Percentiles rank a stretch among this genome's conserved stretches.
Evolutionary conservation across 176 grass and related monocot species (phyloP).

Genomic region (Calamus simplicifolius): DNA sequence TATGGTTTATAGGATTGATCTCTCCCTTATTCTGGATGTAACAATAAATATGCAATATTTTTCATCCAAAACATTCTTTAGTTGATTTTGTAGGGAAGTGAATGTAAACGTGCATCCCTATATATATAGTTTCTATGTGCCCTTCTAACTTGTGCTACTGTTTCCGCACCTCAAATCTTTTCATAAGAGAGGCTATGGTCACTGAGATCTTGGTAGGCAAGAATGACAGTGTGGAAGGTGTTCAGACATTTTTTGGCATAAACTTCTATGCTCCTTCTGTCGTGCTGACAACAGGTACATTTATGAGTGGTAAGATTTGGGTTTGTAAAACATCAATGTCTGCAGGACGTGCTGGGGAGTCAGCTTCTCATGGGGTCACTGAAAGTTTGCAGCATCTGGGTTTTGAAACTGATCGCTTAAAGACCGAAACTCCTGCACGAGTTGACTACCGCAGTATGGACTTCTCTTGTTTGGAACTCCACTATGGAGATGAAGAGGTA

Average conservation of each 20-base stretch:
- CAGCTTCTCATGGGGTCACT: constrained; percentile 86
- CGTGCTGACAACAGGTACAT: constrained; percentile 88
- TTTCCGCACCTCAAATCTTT: constrained; percentile 87
- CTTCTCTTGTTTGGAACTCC: constrained; percentile 77
- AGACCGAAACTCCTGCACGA: constrained; percentile 88
- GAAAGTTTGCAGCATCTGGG: constrained; percentile 83
- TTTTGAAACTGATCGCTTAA: constrained; percentile 85
- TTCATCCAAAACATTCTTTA: too few relatives aligned
- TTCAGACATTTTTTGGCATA: constrained; percentile 85
- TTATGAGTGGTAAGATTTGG: constrained; percentile 99
- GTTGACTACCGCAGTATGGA: constrained; percentile 74
- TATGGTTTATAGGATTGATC: too few relatives aligned
- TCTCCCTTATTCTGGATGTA: too few relatives aligned
- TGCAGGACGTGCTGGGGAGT: constrained; percentile 91
- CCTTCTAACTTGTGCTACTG: constrained; percentile 18
- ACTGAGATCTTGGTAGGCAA: constrained; percentile 77
- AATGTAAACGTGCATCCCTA: neutral
- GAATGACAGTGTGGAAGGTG: constrained; percentile 88
- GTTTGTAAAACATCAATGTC: constrained; percentile 95
- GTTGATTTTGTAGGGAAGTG: too few relatives aligned
- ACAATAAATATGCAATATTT: too few relatives aligned
- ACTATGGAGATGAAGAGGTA: constrained; percentile 96
- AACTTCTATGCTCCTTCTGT: constrained; percentile 84
- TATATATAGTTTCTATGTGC: neutral
- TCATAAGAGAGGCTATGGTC: constrained; percentile 98